phyloP scores from a whole-genome alignment of 2,329 filamentous ascomycete species.

The Phialophora chinensis region DNA sequence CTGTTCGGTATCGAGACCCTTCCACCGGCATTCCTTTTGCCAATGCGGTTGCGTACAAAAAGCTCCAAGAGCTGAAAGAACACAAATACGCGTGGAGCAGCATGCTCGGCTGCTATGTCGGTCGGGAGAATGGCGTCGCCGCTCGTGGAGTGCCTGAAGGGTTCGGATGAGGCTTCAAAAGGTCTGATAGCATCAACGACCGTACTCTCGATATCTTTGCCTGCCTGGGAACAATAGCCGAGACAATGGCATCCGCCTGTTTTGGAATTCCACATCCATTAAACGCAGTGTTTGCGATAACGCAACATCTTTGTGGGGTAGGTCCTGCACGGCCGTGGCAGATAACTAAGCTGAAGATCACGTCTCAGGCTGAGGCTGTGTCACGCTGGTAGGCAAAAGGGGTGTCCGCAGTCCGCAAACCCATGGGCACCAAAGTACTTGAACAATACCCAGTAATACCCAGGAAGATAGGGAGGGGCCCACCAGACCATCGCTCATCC shows the following conservation, averaged over 20 bases:
- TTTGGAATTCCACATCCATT: not conserved
- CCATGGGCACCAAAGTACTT: conserved; percentile 1
- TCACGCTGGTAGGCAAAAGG: not conserved
- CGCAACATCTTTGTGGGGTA: not conserved
- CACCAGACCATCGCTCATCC: conserved; percentile 1
- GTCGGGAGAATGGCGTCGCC: conserved; percentile 55
- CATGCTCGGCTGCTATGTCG: conserved; percentile 82
- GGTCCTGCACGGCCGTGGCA: no score
- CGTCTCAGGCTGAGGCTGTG: conserved; percentile 1
- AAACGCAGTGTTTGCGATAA: not conserved
- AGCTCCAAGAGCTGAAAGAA: conserved; percentile 72
- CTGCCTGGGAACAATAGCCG: not conserved
- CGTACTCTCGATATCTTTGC: not conserved
- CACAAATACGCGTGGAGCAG: conserved; percentile 84
- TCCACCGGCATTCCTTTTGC: conserved; percentile 81
- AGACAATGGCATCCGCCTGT: not conserved
- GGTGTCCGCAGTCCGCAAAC: not conserved
- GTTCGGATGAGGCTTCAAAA: conserved; percentile 55
- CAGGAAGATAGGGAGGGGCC: not conserved
- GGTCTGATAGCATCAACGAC: not conserved
- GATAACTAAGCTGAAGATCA: not conserved
- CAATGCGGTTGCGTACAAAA: conserved; percentile 74
- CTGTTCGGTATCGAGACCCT: conserved; percentile 84
- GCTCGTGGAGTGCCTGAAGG: conserved; percentile 80
- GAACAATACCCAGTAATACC: not conserved